These are phyloP conservation scores for Exophiala sp. DNA, from an alignment of 2,329 filamentous ascomycete species.

Conservation along the genomic window DNA sequence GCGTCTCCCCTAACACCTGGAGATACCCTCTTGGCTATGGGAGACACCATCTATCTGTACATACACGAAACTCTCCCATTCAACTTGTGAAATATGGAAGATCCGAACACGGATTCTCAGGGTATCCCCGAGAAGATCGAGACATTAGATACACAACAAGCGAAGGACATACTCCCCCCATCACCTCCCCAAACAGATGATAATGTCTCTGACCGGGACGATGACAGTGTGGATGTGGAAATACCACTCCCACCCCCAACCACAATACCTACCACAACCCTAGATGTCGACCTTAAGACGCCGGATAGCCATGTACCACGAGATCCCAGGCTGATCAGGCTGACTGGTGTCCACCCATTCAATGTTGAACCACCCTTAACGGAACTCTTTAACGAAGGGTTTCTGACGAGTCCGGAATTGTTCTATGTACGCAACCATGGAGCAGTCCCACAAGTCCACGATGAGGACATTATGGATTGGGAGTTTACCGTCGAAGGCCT, in stretches of 20 bases:
- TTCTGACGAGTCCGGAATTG: constrained; percentile 79
- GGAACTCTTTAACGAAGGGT: constrained; percentile 70
- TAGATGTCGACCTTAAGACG: constrained; percentile 75
- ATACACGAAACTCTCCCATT: background rate
- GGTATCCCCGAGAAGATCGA: constrained; percentile 12
- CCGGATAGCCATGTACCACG: constrained; percentile 78
- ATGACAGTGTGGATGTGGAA: constrained; percentile 31
- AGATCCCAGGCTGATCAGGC: constrained; percentile 75
- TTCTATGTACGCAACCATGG: constrained; percentile 95
- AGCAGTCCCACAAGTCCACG: constrained; percentile 69
- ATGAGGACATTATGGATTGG: constrained; percentile 73
- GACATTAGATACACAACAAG: constrained; percentile 6
- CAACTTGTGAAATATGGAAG: constrained; percentile 12
- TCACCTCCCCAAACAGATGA: constrained; percentile 27
- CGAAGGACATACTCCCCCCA: constrained; percentile 21
- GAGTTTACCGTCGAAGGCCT: constrained; percentile 81
- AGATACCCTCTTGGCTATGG: background rate
- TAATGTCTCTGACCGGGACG: constrained; percentile 19
- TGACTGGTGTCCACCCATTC: constrained; percentile 87
- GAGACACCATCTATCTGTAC: background rate
- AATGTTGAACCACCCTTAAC: constrained; percentile 83
- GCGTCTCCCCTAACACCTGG: background rate
- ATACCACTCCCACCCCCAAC: constrained; percentile 69
- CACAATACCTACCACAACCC: constrained; percentile 55
- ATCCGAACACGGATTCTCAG: constrained; percentile 13